Evolutionary conservation across 768 basidiomycete species (phyloP), one percentile per base, ranked within the genome.

Genomic region (Termitomyces sp.): DNA sequence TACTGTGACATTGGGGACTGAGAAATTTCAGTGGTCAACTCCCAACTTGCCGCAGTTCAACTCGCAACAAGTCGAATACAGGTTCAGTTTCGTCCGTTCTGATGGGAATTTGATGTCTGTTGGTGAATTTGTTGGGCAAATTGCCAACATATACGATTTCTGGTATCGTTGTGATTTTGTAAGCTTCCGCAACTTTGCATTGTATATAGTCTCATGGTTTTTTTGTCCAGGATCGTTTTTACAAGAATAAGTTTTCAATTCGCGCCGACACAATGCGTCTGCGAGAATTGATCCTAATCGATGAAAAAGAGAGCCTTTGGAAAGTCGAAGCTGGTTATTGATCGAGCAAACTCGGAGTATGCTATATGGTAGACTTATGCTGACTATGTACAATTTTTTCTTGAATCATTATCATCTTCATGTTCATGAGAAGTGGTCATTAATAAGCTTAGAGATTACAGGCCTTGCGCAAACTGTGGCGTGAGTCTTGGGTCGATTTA

Each of bases 141-240:
- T 61, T 24, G 51, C 52, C 3, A 24, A 61, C 14, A 54, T 57
- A n/a, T 57, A 40, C 33, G 51, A 57, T 7, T 57, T 46, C 14
- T 61, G 56, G 55, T 50, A 37, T 37, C 34, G 49, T n/a, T 50
- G 49, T 37, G 34, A 50, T 18, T 26, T 50, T 18, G 49, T 50
- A 18, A 24, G 49, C 22, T 24, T 26, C 8, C 26, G 9, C 34
- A 13, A 22, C 6, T 16, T 18, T 36, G 22, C 12, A 8, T 4
- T 22, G 14, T 5, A 8, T 34, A 24, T 36, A 18, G 2, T 9
- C 34, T 16, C 33, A 37, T 33, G 34, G 13, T 33, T 26, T 26
- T 37, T n/a, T 10, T 18, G 2, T 26, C 4, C 34, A 36, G 49
- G 22, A 50, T 18, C 24, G 34, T 4, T 22, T 26, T 24, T 50